These are phyloP conservation scores for Gryganskiella cystojenkinii DNA, from an alignment of 192 early-diverging fungal species.

Conservation along the genomic window DNA sequence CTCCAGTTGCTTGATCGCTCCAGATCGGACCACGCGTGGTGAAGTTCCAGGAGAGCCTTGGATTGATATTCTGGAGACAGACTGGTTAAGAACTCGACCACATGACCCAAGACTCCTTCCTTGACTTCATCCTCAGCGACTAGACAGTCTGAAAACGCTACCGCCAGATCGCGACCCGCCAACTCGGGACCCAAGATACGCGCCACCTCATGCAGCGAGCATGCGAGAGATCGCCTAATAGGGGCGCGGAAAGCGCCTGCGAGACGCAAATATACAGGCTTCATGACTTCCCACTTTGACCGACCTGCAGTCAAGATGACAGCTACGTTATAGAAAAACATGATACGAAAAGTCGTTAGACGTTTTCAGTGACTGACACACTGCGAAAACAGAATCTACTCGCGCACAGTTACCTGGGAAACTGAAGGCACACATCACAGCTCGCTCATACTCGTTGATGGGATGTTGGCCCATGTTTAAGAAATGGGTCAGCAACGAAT, in stretches of 20 bases:
- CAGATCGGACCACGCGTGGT: conserved; percentile 75
- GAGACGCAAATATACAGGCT: conserved; percentile 35
- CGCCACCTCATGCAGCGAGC: conserved; percentile 69
- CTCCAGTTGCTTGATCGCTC: conserved; percentile 75
- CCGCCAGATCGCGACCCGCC: conserved; percentile 62
- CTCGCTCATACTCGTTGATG: conserved; percentile 63
- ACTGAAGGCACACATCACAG: conserved; percentile 66
- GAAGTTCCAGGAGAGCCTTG: conserved; percentile 71
- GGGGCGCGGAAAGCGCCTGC: conserved; percentile 57
- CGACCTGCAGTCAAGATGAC: conserved; percentile 66
- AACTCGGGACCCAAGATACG: conserved; percentile 63
- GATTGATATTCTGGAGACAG: conserved; percentile 69
- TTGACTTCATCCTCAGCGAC: conserved; percentile 73
- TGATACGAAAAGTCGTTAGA: not conserved
- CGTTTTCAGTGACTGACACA: not conserved
- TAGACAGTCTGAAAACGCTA: conserved; percentile 64
- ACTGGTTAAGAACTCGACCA: conserved; percentile 72
- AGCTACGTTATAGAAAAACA: conserved; percentile 35
- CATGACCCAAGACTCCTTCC: conserved; percentile 72
- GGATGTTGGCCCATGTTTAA: conserved; percentile 58
- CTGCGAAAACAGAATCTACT: not conserved
- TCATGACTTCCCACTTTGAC: conserved; percentile 68
- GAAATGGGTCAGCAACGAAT: conserved; percentile 60
- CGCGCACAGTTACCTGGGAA: conserved; percentile 62
- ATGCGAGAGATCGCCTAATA: conserved; percentile 67